phyloP scores from a whole-genome alignment of 1,139 yeast genomes.

The Blastobotrys apis region DNA sequence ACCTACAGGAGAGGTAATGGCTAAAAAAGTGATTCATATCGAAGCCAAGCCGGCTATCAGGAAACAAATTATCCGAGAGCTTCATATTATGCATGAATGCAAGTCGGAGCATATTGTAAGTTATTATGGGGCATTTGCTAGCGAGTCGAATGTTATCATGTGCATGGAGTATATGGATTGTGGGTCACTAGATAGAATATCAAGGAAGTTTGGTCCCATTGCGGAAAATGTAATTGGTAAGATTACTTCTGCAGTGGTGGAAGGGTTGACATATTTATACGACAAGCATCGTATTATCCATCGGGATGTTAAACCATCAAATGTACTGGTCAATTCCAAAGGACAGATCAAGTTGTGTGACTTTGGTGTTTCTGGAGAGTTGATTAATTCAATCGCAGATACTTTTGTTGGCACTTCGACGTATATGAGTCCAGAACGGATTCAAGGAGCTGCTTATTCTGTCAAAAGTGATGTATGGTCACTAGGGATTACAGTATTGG shows the following conservation, averaged over 20 bases:
- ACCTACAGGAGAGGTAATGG: slow-evolving; percentile 86
- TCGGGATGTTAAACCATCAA: slow-evolving; percentile 95
- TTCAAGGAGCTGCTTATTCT: slow-evolving; percentile 89
- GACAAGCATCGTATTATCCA: slow-evolving; percentile 82
- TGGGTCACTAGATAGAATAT: slow-evolving; percentile 81
- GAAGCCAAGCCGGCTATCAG: slow-evolving; percentile 80
- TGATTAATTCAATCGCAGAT: slow-evolving; percentile 89
- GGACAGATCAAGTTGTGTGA: slow-evolving; percentile 93
- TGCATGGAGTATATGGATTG: slow-evolving; percentile 97
- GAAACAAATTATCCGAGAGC: slow-evolving; percentile 81
- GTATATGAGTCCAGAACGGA: slow-evolving; percentile 96
- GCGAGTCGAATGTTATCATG: slow-evolving; percentile 62
- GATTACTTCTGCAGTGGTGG: slow-evolving; percentile 69
- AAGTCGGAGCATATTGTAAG: slow-evolving; percentile 75
- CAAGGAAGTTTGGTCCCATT: slow-evolving; percentile 48
- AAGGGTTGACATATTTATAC: slow-evolving; percentile 78
- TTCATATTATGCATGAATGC: slow-evolving; percentile 88
- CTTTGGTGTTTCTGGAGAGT: slow-evolving; percentile 89
- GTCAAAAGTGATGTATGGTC: slow-evolving; percentile 97
- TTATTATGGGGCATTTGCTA: slow-evolving; percentile 82
- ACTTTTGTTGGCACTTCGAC: slow-evolving; percentile 97
- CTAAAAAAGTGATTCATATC: slow-evolving; percentile 80
- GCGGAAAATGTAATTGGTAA: slow-evolving; percentile 69
- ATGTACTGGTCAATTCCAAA: slow-evolving; percentile 67
- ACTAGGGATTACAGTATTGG: slow-evolving; percentile 82